Conservation (phyloP, 495 filamentous ascomycete species). For the Neurospora sp. region DNA sequence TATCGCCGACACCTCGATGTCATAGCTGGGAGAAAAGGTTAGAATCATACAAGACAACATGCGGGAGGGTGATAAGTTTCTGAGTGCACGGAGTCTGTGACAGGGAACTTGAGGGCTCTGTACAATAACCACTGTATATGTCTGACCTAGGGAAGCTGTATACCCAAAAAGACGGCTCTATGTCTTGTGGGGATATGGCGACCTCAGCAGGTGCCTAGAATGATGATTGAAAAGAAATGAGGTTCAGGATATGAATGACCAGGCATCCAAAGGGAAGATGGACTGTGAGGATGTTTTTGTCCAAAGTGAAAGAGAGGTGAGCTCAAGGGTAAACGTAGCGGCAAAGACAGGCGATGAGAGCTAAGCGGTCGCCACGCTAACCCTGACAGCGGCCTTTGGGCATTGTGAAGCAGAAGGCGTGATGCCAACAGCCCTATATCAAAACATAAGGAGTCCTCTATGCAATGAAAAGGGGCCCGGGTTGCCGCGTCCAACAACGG, state of each 20-base stretch:
- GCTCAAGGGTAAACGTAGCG: background rate
- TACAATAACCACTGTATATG: background rate
- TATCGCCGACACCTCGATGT: constrained; percentile 9
- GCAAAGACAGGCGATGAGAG: background rate
- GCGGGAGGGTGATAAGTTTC: background rate
- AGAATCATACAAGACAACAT: background rate
- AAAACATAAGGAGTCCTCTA: background rate
- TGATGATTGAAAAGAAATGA: background rate
- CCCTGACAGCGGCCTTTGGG: background rate
- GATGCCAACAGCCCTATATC: background rate
- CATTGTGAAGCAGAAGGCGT: background rate
- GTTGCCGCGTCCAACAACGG: background rate
- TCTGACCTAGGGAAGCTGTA: background rate
- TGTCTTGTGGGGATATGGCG: background rate
- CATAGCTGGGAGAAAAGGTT: constrained; percentile 14
- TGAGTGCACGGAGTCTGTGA: background rate
- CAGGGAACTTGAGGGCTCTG: background rate
- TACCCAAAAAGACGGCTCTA: background rate
- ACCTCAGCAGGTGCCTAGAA: background rate
- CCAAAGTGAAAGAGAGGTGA: background rate
- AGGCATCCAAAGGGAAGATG: background rate
- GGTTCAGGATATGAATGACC: background rate
- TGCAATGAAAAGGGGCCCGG: background rate
- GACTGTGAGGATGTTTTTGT: background rate
- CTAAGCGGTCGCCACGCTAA: background rate